Percentiles rank a stretch among this genome's conserved stretches.
Evolutionary conservation across 148 eudicot species (phyloP).

Genomic region (Fagopyrum esculentum): DNA sequence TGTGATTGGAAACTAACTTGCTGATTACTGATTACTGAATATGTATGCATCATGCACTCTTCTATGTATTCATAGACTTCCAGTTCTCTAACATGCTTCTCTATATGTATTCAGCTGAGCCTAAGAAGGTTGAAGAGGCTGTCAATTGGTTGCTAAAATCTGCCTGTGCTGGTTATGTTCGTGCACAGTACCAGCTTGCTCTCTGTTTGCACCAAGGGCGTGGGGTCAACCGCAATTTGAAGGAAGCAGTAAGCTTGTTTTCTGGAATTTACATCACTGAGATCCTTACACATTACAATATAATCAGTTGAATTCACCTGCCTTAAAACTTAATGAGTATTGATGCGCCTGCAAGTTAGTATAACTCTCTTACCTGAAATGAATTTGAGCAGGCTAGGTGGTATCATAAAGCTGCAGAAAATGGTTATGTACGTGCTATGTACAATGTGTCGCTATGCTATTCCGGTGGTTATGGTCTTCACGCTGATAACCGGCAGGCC

Average conservation of each 20-base stretch:
- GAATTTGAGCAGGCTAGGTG: conserved; percentile 57
- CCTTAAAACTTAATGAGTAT: background rate
- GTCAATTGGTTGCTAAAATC: conserved; percentile 59
- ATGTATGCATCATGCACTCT: background rate
- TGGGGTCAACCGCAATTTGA: conserved; percentile 38
- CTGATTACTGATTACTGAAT: background rate
- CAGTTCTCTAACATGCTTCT: background rate
- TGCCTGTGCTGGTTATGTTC: conserved; percentile 62
- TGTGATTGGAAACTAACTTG: background rate
- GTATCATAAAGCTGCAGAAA: conserved; percentile 77
- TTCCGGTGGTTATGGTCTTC: conserved; percentile 62
- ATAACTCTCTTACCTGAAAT: background rate
- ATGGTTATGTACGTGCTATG: conserved; percentile 88
- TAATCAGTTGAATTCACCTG: background rate
- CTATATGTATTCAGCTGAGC: conserved; percentile 45
- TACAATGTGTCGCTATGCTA: conserved; percentile 72
- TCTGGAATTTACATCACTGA: background rate
- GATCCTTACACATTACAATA: background rate
- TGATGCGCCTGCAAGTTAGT: background rate
- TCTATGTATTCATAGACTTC: background rate
- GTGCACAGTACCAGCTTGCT: conserved; percentile 93
- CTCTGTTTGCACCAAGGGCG: conserved; percentile 78
- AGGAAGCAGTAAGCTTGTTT: conserved; percentile 51
- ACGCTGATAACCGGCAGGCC: conserved; percentile 42
- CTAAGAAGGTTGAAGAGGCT: conserved; percentile 52